A percentile compares a stretch with the other conserved stretches of the same genome.
phyloP scores from a whole-genome alignment of 176 grass and related monocot genomes.

The Musa troglodytarum region DNA sequence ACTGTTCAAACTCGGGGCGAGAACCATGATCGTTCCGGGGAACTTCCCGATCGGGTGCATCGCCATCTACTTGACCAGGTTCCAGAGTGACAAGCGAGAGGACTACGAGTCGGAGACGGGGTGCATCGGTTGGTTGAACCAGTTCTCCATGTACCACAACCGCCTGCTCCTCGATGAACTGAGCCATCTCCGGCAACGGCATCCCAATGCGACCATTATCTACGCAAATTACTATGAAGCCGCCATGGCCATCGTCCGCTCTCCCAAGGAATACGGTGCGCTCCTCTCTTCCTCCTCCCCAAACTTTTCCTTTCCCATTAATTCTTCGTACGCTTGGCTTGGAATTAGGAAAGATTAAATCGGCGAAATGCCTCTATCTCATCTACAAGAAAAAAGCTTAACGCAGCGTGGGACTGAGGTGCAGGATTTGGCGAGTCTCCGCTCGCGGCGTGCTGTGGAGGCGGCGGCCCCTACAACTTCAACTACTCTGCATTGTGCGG shows the following conservation, averaged over 20 bases:
- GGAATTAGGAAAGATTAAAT: too few relatives aligned
- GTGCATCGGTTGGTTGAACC: constrained; percentile 67
- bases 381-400: not conserved
- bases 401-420: constrained; percentile 2
- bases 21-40: constrained; percentile 69
- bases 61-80: constrained; percentile 48
- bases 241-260: constrained; percentile 46
- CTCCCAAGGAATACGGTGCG: constrained; percentile 53
- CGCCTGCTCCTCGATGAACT: constrained; percentile 38
- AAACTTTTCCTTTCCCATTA: too few relatives aligned
- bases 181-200: constrained; percentile 33
- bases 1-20: constrained; percentile 62
- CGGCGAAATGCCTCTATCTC: too few relatives aligned
- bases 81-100: constrained; percentile 43
- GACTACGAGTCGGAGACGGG: constrained; percentile 70
- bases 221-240: constrained; percentile 71
- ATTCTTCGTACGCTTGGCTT: too few relatives aligned
- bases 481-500: not conserved
- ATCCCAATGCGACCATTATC: constrained; percentile 45
- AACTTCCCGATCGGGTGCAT: constrained; percentile 81
- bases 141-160: constrained; percentile 75
- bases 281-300: not conserved
- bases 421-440: constrained; percentile 47
- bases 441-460: constrained; percentile 57
- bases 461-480: constrained; percentile 29